Evolutionary conservation across 1,284 basidiomycete species (phyloP).

Genomic region (Taiwanofungus camphoratus): DNA sequence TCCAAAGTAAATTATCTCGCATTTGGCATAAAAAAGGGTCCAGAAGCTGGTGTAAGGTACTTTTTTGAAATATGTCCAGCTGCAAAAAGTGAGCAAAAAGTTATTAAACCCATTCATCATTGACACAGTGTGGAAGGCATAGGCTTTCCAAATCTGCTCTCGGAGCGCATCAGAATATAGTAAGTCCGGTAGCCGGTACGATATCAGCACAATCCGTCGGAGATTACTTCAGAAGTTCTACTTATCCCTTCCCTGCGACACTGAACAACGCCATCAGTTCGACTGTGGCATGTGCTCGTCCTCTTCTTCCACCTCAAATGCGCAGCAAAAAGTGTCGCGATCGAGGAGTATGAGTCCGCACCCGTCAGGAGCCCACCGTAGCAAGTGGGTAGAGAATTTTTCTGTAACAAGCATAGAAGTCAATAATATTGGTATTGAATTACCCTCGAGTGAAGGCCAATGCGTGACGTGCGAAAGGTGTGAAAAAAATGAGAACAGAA

Average conservation of each 20-base stretch:
- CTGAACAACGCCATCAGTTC: no score
- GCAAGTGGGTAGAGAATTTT: slow-evolving; percentile 57
- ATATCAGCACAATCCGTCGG: not conserved
- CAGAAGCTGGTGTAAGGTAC: no score
- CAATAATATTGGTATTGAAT: not conserved
- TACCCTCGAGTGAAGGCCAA: slow-evolving; percentile 3
- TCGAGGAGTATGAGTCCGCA: slow-evolving; percentile 70
- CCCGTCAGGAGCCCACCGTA: slow-evolving; percentile 80
- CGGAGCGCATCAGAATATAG: not conserved
- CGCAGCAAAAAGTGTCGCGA: slow-evolving; percentile 75
- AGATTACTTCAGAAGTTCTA: not conserved
- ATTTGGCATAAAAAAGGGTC: no score
- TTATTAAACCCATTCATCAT: not conserved
- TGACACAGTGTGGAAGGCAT: not conserved
- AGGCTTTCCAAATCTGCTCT: not conserved
- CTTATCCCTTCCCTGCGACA: not conserved
- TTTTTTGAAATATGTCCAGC: no score
- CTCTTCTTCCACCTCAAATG: slow-evolving; percentile 69
- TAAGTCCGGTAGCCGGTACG: not conserved
- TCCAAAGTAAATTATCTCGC: no score
- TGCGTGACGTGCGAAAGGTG: not conserved
- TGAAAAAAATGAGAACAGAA: not conserved
- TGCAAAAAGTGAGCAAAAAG: no score
- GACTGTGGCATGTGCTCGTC: no score
- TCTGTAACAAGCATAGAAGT: slow-evolving; percentile 31